Evolutionary conservation across 2,329 filamentous ascomycete genomes (phyloP).

Genomic region (Curvularia lunata): DNA sequence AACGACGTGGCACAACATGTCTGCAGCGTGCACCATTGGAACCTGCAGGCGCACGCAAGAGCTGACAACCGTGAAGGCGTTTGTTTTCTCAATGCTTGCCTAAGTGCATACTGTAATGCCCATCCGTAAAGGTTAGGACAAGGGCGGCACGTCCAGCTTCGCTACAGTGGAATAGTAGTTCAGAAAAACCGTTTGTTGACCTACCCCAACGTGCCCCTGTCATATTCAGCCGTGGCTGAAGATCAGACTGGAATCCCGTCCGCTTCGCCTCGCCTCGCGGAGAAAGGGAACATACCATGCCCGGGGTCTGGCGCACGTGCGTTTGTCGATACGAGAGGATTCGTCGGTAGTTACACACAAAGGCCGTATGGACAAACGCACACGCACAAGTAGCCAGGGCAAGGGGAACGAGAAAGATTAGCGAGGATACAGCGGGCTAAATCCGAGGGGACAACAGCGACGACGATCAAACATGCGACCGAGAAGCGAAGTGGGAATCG

Average conservation of each 20-base stretch:
- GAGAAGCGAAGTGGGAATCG: conserved; percentile 2
- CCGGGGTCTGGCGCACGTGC: conserved; percentile 11
- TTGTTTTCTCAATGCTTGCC: conserved; percentile 2
- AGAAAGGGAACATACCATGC: neutral
- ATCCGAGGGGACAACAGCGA: neutral
- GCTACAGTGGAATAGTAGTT: conserved; percentile 17
- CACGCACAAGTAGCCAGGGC: neutral
- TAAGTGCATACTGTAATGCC: conserved; percentile 1
- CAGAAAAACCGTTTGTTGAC: conserved; percentile 7
- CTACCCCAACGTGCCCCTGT: conserved; percentile 3
- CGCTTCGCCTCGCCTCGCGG: conserved; percentile 12
- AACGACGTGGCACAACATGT: neutral
- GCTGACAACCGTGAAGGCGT: neutral
- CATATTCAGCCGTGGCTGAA: conserved; percentile 7
- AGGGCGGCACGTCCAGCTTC: neutral
- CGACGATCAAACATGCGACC: conserved; percentile 10
- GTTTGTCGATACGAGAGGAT: conserved; percentile 3
- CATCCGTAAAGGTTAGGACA: neutral
- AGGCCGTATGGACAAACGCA: conserved; percentile 5
- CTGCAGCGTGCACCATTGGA: neutral
- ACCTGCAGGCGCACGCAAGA: neutral
- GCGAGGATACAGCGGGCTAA: neutral
- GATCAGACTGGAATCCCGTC: conserved; percentile 13
- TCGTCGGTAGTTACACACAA: neutral
- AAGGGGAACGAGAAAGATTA: neutral